Base-by-base conservation (phyloP, 1,284 basidiomycete species). In the Blastosporella zonata region DNA sequence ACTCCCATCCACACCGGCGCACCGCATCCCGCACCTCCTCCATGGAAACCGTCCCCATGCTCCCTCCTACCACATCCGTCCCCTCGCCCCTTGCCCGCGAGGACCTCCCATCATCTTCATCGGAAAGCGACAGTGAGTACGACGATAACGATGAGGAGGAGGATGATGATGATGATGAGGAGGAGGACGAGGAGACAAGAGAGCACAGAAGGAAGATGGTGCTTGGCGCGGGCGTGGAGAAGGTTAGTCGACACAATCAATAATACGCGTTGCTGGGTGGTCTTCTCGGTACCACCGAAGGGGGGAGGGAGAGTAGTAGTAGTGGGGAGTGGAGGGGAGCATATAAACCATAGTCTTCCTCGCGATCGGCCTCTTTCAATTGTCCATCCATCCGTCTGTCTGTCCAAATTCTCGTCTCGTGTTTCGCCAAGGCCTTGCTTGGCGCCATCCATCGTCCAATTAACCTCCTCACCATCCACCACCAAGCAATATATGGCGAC, bases 151-250 rank as follows among this genome's bases (percentile, higher is more conserved):
- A 60, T 8, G 59, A 57, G 7, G 63, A 62, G 1, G 62, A 62
- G 0, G 66, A 66, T 0, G 65, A 67, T 0, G 69, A 69, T 0
- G 67, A 69, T 1, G 69, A 70, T 0, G 66, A 65, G 0, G 66
- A 68, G 0, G 67, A 65, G 9, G 65, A 66, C 8, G 62, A 63
- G 15, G 64, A 61, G 25, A 53, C 53, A 31, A 50, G 62, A 13
- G 59, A 64, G 31, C 61, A 61, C 47, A 55, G 61, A 51, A 62
- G 75, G 54, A 65, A 64, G 57, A 71, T 69, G 7, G 69, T 69
- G 29, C 57, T 78, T 5, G 74, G 81, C 20, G 85, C 85, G 9
- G 82, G 84, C 23, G 78, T 88, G 33, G 86, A 88, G 70, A 85
- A 86, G 67, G 72, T 87, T 56, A 82, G 78, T 60, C 70, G 82